These are phyloP conservation scores for Mimosa bimucronata DNA, from an alignment of 306 rosid genomes.

Conservation along the genomic window DNA sequence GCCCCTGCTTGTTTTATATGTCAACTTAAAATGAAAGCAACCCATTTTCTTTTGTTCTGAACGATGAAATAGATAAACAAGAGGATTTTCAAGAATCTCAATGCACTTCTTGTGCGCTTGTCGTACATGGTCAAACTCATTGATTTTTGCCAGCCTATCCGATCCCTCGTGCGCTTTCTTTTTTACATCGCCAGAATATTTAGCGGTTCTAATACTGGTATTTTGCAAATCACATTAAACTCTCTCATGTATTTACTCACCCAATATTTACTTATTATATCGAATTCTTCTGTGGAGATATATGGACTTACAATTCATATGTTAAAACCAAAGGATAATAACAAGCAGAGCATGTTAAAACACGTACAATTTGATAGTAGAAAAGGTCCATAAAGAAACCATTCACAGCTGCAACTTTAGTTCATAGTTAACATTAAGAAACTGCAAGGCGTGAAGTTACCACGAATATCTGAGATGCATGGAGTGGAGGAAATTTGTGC, in stretches of 20 bases:
- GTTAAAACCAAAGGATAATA: background rate
- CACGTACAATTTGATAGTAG: background rate
- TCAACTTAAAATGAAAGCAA: background rate
- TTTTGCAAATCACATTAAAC: background rate
- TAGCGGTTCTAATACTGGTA: no score
- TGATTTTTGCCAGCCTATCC: background rate
- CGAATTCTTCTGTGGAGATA: background rate
- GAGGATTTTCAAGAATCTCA: background rate
- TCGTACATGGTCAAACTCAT: background rate
- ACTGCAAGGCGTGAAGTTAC: background rate
- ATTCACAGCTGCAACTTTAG: background rate
- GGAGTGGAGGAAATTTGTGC: background rate
- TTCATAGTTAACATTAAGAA: background rate
- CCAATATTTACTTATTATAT: background rate
- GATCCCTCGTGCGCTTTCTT: background rate
- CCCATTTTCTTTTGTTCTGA: background rate
- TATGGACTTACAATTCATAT: background rate
- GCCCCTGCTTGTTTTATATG: slow-evolving; percentile 1
- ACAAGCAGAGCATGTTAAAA: background rate
- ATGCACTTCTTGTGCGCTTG: background rate
- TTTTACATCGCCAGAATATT: background rate
- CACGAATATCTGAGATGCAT: background rate
- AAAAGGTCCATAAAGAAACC: background rate
- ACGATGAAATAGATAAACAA: background rate
- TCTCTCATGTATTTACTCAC: background rate